Evolutionary conservation across 2,329 filamentous ascomycete genomes (phyloP).

Genomic region (Ustulina deusta): DNA sequence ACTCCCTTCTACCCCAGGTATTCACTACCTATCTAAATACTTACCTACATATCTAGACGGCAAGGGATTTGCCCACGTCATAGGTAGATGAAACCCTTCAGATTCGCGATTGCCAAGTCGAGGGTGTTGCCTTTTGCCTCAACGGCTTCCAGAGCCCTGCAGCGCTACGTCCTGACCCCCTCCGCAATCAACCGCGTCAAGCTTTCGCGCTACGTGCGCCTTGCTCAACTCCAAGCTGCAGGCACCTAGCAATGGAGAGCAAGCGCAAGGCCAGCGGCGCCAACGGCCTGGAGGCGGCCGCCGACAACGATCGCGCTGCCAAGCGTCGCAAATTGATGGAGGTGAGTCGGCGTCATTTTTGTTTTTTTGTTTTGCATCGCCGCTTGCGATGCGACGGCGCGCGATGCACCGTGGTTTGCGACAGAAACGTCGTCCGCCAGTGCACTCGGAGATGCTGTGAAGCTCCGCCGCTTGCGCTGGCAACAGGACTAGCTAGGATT

Average conservation of each 20-base stretch:
- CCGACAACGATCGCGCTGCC: slow-evolving; percentile 64
- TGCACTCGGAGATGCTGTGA: slow-evolving; percentile 11
- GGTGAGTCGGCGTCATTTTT: slow-evolving; percentile 53
- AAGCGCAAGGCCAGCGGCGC: slow-evolving; percentile 65
- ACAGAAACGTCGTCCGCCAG: slow-evolving; percentile 22
- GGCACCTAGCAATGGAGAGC: slow-evolving; percentile 60
- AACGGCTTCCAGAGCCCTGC: slow-evolving; percentile 25
- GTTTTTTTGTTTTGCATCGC: background rate
- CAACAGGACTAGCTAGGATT: slow-evolving; percentile 29
- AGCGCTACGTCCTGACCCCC: slow-evolving; percentile 30
- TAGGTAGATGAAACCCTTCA: slow-evolving; percentile 10
- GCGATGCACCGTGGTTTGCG: slow-evolving; percentile 40
- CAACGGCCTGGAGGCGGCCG: slow-evolving; percentile 56
- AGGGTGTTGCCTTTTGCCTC: slow-evolving; percentile 23
- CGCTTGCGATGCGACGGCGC: slow-evolving; percentile 34
- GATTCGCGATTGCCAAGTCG: slow-evolving; percentile 20
- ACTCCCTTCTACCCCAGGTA: no score
- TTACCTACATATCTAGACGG: background rate
- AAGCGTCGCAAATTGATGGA: slow-evolving; percentile 68
- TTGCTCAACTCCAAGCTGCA: slow-evolving; percentile 28
- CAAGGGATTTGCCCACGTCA: background rate
- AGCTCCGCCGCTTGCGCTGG: slow-evolving; percentile 23
- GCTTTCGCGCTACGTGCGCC: slow-evolving; percentile 38
- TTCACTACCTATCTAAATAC: slow-evolving; percentile 10
- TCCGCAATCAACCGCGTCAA: slow-evolving; percentile 37